phyloP scores from a whole-genome alignment of 371 early-diverging fungal species.

The Capillidium rhysosporum region DNA sequence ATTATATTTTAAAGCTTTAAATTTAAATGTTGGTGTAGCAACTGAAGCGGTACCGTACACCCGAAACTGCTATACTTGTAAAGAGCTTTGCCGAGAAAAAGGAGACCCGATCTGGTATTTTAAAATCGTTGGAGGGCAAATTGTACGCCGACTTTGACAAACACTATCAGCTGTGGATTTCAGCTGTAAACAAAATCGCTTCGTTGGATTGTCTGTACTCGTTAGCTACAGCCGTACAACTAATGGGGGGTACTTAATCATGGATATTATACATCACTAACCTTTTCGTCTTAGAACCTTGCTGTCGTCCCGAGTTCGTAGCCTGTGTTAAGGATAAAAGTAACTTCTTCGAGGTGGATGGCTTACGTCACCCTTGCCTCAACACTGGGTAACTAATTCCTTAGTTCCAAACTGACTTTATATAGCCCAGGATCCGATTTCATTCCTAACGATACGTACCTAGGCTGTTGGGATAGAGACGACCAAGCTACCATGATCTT shows the following conservation, averaged over 20 bases:
- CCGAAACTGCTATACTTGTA: conserved; percentile 39
- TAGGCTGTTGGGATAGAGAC: conserved; percentile 34
- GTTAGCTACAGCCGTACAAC: conserved; percentile 45
- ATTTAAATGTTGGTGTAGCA: conserved; percentile 20
- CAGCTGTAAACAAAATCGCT: conserved; percentile 50
- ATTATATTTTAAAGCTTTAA: not conserved
- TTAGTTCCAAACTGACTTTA: not conserved
- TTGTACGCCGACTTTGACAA: conserved; percentile 64
- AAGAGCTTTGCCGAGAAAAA: conserved; percentile 55
- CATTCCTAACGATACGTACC: conserved; percentile 79
- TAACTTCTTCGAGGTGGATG: conserved; percentile 49
- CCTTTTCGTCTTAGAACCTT: conserved; percentile 18
- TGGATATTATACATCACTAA: not conserved
- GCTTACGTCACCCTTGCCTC: conserved; percentile 76
- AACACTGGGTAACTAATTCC: conserved; percentile 5
- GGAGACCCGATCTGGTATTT: conserved; percentile 54
- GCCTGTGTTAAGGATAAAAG: conserved; percentile 18
- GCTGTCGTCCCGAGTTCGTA: conserved; percentile 61
- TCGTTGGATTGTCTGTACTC: conserved; percentile 83
- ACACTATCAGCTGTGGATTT: conserved; percentile 43
- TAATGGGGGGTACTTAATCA: conserved; percentile 33
- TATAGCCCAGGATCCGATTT: conserved; percentile 42
- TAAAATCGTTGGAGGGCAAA: conserved; percentile 40
- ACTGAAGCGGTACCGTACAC: conserved; percentile 74
- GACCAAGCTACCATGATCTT: conserved; percentile 59